Evolutionary conservation across 306 rosid species (phyloP).

Genomic region (Prunus mira): DNA sequence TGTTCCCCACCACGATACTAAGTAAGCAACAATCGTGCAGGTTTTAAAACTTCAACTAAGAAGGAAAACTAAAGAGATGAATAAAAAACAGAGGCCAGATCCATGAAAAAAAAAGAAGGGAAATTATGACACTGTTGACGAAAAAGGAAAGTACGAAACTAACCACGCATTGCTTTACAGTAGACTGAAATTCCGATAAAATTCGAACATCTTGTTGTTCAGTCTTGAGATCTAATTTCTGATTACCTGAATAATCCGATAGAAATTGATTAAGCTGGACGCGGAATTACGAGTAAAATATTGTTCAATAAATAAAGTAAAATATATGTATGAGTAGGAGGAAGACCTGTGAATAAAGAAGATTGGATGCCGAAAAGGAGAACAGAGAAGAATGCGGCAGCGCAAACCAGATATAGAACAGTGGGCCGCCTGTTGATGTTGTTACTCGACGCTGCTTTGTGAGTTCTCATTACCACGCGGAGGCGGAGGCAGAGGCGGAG

Average conservation of each 20-base stretch:
- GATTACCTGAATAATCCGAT: slow-evolving; percentile 39
- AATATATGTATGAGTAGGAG: background rate
- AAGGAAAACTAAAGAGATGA: background rate
- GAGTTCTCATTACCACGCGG: slow-evolving; percentile 49
- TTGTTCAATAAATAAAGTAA: background rate
- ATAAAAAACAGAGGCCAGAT: background rate
- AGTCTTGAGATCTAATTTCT: slow-evolving; percentile 42
- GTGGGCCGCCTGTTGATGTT: slow-evolving; percentile 40
- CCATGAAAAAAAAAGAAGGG: background rate
- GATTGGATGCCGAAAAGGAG: slow-evolving; percentile 74
- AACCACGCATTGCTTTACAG: slow-evolving; percentile 89
- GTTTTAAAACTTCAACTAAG: no score
- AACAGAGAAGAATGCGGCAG: slow-evolving; percentile 66
- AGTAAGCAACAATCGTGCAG: no score
- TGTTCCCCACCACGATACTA: background rate
- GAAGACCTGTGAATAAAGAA: slow-evolving; percentile 48
- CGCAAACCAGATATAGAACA: slow-evolving; percentile 63
- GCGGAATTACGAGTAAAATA: background rate
- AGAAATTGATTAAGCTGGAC: background rate
- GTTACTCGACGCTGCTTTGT: slow-evolving; percentile 30
- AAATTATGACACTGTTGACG: no score
- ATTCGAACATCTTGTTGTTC: slow-evolving; percentile 31
- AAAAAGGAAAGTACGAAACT: background rate
- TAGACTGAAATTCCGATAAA: slow-evolving; percentile 65
- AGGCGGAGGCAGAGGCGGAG: background rate